Evolutionary conservation across 495 filamentous ascomycete genomes (phyloP).

Genomic region (Hypomontagnella submonticulosa): DNA sequence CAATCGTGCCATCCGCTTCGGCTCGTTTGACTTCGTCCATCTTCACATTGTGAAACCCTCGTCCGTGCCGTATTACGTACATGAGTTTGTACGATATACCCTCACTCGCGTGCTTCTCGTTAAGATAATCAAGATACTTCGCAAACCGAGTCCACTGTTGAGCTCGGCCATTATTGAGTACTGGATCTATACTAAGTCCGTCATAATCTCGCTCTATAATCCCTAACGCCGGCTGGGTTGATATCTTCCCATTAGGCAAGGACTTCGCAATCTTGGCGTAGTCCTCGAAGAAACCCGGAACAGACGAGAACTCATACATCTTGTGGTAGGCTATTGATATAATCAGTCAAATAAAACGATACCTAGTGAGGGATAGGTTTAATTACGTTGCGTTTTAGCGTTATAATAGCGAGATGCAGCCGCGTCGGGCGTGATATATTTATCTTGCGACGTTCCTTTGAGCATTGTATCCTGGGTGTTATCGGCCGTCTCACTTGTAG

Average conservation of each 20-base stretch:
- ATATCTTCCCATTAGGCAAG: not conserved
- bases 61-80: constrained; percentile 27
- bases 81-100: constrained; percentile 29
- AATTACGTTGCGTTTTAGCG: constrained; percentile 2
- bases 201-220: constrained; percentile 9
- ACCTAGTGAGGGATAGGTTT: not conserved
- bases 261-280: constrained; percentile 8
- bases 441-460: not conserved
- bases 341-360: not conserved
- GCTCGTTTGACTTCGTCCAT: constrained; percentile 18
- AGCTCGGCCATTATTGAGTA: not conserved
- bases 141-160: constrained; percentile 18
- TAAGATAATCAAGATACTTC: constrained; percentile 16
- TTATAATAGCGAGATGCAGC: not conserved
- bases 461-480: no score
- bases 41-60: constrained; percentile 29
- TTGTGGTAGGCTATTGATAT: not conserved
- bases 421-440: not conserved
- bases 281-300: constrained; percentile 18
- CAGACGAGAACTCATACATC: constrained; percentile 8
- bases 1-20: constrained; percentile 15
- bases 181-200: not conserved
- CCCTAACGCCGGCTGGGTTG: constrained; percentile 10
- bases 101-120: constrained; percentile 2
- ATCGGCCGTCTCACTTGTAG: no score